phyloP scores from a whole-genome alignment of 148 eudicot species.

The Gaultheria prostrata region DNA sequence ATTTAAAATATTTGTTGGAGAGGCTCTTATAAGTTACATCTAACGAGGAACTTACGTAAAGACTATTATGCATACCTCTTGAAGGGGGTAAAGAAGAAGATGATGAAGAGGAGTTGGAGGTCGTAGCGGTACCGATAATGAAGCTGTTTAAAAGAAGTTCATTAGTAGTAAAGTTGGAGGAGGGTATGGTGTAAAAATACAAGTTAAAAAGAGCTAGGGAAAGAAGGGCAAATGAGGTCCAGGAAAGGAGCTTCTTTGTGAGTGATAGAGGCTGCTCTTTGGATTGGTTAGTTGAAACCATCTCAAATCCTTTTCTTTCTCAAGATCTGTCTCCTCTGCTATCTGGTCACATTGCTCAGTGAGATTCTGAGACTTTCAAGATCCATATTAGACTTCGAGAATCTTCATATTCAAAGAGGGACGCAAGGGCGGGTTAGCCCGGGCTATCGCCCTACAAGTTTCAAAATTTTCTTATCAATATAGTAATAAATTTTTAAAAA shows the following conservation, averaged over 20 bases:
- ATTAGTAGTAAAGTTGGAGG: not conserved
- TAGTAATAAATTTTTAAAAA: no score
- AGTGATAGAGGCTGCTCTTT: not conserved
- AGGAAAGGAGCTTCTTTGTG: conserved; percentile 6
- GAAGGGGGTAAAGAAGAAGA: not conserved
- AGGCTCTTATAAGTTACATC: not conserved
- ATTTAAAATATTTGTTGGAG: not conserved
- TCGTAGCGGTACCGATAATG: not conserved
- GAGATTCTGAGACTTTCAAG: not conserved
- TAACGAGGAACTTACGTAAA: no score
- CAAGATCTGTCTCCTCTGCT: not conserved
- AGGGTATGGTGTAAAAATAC: not conserved
- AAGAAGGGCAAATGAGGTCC: not conserved
- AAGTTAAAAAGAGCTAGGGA: not conserved
- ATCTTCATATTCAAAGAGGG: no score
- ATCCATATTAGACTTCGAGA: not conserved
- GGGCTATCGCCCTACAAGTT: no score
- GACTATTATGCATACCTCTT: not conserved
- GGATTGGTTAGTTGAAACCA: not conserved
- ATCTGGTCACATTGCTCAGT: not conserved
- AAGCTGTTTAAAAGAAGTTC: not conserved
- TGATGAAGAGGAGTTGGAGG: not conserved
- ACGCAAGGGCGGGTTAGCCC: no score
- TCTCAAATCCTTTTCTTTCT: not conserved
- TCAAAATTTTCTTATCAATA: no score